A percentile compares a stretch with the other conserved stretches of the same genome.
Conservation (phyloP, 2,329 filamentous ascomycete genomes). For the Cladosporium sphaerospermum region DNA sequence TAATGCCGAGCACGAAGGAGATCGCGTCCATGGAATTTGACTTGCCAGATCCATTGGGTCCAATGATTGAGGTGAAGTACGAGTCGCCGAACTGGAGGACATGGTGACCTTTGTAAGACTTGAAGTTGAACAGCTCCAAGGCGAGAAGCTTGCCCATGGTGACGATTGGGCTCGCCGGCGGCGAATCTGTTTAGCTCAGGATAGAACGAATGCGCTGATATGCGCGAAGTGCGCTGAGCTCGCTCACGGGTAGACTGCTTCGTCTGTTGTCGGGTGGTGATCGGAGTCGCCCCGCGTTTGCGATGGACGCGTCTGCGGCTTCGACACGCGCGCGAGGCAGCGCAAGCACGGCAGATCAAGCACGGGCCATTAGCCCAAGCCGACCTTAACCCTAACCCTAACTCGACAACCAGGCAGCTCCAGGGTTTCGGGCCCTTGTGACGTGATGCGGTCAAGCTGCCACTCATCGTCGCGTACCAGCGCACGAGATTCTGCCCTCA, state of each 20-base stretch:
- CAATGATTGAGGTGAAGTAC: conserved; percentile 98
- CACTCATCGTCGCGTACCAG: background rate
- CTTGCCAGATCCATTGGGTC: conserved; percentile 98
- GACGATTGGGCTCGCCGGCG: conserved; percentile 18
- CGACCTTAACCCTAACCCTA: too few species aligned
- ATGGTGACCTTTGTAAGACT: conserved; percentile 98
- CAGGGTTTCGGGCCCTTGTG: background rate
- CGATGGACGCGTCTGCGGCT: conserved; percentile 1
- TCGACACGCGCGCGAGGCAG: background rate
- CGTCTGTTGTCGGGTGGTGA: background rate
- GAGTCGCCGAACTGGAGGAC: conserved; percentile 91
- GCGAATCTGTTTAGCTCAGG: too few species aligned
- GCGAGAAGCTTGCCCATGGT: conserved; percentile 94
- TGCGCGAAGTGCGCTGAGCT: background rate
- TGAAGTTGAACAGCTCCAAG: conserved; percentile 97
- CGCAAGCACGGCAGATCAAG: background rate
- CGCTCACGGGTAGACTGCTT: background rate
- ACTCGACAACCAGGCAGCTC: too few species aligned
- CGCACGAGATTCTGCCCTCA: too few species aligned
- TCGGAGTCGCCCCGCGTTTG: conserved; percentile 4
- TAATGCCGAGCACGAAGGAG: conserved; percentile 96
- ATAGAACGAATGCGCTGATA: background rate
- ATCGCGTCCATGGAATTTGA: conserved; percentile 99
- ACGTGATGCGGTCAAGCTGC: background rate
- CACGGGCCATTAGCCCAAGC: background rate